Evolutionary conservation across 2,329 filamentous ascomycete species (phyloP), one percentile per base, ranked within the genome.

Genomic region (Pezicula carpinea): DNA sequence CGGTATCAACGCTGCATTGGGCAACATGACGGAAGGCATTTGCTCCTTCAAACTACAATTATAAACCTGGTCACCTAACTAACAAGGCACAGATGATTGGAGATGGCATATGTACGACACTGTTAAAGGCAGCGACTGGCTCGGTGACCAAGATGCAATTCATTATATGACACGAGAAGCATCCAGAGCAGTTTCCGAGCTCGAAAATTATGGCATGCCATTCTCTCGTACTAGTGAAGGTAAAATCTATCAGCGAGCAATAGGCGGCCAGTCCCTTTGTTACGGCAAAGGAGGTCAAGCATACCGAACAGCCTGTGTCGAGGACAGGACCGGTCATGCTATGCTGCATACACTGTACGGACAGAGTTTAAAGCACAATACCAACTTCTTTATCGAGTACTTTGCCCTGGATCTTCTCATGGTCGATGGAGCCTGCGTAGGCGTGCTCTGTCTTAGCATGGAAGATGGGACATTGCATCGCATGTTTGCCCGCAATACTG

Each of bases 31-130:
- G 3, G 53, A 53, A 77, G 77, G 66, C 66, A 57, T 49, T 58
- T 56, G 14, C 13, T 43, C 17, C 29, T 23, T 23, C 22, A 23
- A 8, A 18, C 4, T n/a, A 36, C 21, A 17, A 10, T 15, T 33
- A 26, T 15, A 17, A 35, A n/a, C n/a, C n/a, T n/a, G n/a, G n/a
- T n/a, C 6, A 49, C 46, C 53, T 11, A 29, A 15, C 33, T 49
- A 69, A 62, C 56, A 76, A 76, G 72, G 71, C 70, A 33, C 71
- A 54, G 76, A 80, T 59, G 75, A 79, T 53, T 80, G 74, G 73
- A 68, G 75, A 48, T 79, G 76, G 76, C 76, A 80, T 59, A 76
- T 79, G 72, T 80, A 79, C 61, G 75, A 79, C 57, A 78, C 75
- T 0, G 74, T 79, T 31, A 79, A 79, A 63, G 76, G 76, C 13